A percentile compares a stretch with the other conserved stretches of the same genome.
phyloP scores from a whole-genome alignment of 202 grass and related monocot genomes.

The Zoysia matrella region DNA sequence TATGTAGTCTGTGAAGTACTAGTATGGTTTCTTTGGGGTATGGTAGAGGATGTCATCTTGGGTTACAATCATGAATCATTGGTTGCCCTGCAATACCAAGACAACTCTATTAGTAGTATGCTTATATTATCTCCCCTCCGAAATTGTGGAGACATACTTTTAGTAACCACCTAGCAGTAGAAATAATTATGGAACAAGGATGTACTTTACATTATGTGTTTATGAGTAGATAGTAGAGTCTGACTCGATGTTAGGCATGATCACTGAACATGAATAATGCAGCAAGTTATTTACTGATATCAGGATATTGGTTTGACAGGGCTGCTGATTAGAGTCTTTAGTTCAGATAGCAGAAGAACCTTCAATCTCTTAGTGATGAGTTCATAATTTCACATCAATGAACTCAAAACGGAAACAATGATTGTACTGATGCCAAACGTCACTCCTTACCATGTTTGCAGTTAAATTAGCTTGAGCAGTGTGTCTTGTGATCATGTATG shows the following conservation, averaged over 20 bases:
- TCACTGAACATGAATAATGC: conserved; percentile 14
- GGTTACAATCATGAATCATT: background rate
- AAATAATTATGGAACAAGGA: background rate
- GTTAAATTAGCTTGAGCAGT: conserved; percentile 21
- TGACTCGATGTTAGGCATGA: background rate
- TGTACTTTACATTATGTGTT: conserved; percentile 13
- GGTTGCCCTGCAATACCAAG: conserved; percentile 1
- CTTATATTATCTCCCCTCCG: conserved; percentile 23
- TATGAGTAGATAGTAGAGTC: conserved; percentile 10
- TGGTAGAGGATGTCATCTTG: background rate
- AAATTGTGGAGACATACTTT: background rate
- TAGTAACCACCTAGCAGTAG: background rate
- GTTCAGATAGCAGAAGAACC: background rate
- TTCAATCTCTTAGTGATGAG: background rate
- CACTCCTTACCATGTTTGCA: background rate
- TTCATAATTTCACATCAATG: conserved; percentile 28
- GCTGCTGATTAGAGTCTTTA: conserved; percentile 14
- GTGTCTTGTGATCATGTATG: conserved; percentile 1
- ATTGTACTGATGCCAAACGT: conserved; percentile 19
- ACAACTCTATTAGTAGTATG: conserved; percentile 16
- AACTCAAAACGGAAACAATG: conserved; percentile 1
- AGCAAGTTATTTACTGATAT: conserved; percentile 23
- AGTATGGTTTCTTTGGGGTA: background rate
- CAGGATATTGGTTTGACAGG: background rate
- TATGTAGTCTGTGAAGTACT: background rate